Conservation (phyloP, 1,284 basidiomycete genomes). For the Fistulinella cinereoalba region DNA sequence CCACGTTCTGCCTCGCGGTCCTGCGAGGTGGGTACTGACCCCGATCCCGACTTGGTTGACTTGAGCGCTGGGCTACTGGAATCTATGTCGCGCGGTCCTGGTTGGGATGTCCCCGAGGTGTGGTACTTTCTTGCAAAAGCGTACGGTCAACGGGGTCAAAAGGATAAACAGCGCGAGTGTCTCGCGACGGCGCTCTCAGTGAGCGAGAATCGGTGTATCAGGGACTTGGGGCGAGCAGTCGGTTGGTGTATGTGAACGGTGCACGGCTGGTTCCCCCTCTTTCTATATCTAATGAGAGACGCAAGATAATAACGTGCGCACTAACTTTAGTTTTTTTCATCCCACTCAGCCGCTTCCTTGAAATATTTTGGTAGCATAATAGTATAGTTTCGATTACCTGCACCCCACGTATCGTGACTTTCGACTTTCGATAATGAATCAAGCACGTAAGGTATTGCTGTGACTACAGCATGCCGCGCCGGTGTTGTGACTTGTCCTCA, state of each 20-base stretch:
- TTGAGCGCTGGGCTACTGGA: constrained; percentile 68
- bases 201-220: constrained; percentile 63
- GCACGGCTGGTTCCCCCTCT: too few relatives aligned
- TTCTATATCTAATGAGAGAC: too few relatives aligned
- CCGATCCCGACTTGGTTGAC: constrained; percentile 58
- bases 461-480: too few relatives aligned
- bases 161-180: constrained; percentile 72
- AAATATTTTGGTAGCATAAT: too few relatives aligned
- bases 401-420: too few relatives aligned
- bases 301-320: too few relatives aligned
- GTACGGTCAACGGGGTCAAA: constrained; percentile 69
- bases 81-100: constrained; percentile 60
- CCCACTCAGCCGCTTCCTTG: too few relatives aligned
- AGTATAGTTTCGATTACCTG: too few relatives aligned
- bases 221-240: constrained; percentile 61
- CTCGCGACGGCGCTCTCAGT: constrained; percentile 70
- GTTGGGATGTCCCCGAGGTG: constrained; percentile 89
- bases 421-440: too few relatives aligned
- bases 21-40: constrained; percentile 20
- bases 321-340: too few relatives aligned
- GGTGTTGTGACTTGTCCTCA: too few relatives aligned
- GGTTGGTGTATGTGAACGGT: constrained; percentile 66
- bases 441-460: too few relatives aligned
- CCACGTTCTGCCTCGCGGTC: constrained; percentile 30
- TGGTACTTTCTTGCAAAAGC: constrained; percentile 89